A percentile compares a stretch with the other conserved stretches of the same genome.
Evolutionary conservation across 495 filamentous ascomycete genomes (phyloP).

Genomic region (Ramalina intermedia): DNA sequence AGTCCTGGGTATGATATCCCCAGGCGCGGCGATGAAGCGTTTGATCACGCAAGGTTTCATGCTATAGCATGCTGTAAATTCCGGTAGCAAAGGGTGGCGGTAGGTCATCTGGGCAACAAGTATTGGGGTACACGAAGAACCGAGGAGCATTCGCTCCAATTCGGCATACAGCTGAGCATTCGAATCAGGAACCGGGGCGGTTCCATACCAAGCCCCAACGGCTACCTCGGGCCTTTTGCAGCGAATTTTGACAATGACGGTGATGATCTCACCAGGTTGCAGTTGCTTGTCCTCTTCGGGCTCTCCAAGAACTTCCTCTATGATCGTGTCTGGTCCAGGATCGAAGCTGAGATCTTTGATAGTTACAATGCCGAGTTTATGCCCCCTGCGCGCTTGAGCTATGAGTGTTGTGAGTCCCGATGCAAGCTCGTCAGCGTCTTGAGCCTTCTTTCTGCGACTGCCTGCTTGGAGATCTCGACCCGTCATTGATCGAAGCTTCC

Average conservation of each 20-base stretch:
- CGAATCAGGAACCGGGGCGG: neutral
- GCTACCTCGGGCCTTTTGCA: neutral
- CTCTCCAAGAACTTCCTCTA: conserved; percentile 13
- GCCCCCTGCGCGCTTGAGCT: conserved; percentile 10
- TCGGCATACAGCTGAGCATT: neutral
- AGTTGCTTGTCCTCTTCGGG: neutral
- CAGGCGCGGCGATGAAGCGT: neutral
- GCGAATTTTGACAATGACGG: conserved; percentile 7
- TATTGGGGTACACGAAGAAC: conserved; percentile 5
- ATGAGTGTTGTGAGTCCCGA: conserved; percentile 1
- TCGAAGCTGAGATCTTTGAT: conserved; percentile 10
- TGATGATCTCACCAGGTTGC: conserved; percentile 8
- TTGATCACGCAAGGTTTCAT: neutral
- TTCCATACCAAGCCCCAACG: neutral
- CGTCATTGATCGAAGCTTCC: conserved; percentile 16
- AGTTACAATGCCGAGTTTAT: conserved; percentile 3
- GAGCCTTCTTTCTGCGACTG: conserved; percentile 7
- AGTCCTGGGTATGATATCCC: neutral
- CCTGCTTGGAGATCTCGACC: conserved; percentile 1
- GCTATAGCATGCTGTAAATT: conserved; percentile 7
- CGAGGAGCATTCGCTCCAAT: conserved; percentile 1
- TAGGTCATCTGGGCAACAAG: conserved; percentile 16
- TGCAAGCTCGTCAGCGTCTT: neutral
- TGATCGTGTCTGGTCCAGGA: conserved; percentile 7
- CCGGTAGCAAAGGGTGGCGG: conserved; percentile 15